Base-by-base conservation (phyloP, 1,284 basidiomycete species). In the Filobasidium uniguttulatum region DNA sequence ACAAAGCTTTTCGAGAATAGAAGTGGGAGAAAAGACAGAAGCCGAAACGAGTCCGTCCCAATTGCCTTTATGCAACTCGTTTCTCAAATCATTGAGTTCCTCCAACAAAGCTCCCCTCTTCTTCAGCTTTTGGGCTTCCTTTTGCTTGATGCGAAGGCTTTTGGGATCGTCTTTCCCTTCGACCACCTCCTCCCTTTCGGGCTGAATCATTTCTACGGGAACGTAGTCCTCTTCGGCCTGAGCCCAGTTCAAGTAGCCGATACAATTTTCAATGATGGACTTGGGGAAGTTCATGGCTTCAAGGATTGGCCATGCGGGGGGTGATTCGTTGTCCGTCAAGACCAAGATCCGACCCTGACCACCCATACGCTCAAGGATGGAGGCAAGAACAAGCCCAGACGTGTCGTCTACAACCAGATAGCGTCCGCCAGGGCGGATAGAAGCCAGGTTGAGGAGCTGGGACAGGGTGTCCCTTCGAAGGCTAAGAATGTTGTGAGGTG, bases 331-430 rank as follows among this genome's bases (percentile, higher is more conserved):
- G 57, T 94, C 88, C 60, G 83, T 88, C 60, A 98, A 81, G 2
- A 85, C 79, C 51, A 96, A 72, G 19, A 98, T 71, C 46, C 80
- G 77, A 4, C 91, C 91, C 59, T 81, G 71, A 30, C 86, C 86
- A 63, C 84, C 90, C 71, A 94, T 75, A 36, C 89, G 75, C 56
- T 93, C 88, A 15, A 97, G 65, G 30, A 90, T 76, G 2, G 82
- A 83, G 0, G 86, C 80, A 0, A 91, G 85, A 2, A 94, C 68
- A n/a, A 98, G 64, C 1, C 94, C 88, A 20, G 86, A 87, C 14
- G 85, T 83, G 62, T 96, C 90, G 60, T 99, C 94, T 0, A 96
- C 82, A 1, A 85, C 83, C 41, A 99, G 68, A 62, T 94, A 89
- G 55, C 82, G 73, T 14, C 89, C 87, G 2, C 85, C 89, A 0